phyloP scores from a whole-genome alignment of 2,329 filamentous ascomycete species.

The Echinosphaeria canescens region DNA sequence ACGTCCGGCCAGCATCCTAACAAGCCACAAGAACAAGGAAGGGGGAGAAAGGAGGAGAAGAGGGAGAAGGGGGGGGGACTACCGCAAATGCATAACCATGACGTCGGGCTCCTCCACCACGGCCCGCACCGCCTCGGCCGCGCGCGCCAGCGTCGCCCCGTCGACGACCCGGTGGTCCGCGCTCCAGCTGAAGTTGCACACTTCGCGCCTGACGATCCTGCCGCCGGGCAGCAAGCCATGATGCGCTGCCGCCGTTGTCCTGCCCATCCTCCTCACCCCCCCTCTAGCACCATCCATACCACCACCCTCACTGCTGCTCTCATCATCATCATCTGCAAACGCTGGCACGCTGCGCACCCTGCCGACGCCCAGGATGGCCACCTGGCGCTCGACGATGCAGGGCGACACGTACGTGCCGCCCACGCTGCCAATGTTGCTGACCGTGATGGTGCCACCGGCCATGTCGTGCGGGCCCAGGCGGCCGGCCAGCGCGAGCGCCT shows the following conservation, averaged over 20 bases:
- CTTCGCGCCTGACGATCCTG: constrained; percentile 48
- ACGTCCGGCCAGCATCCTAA: too few species aligned
- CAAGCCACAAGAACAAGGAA: too few species aligned
- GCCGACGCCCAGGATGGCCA: constrained; percentile 81
- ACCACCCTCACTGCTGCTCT: constrained; percentile 18
- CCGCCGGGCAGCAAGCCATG: too few species aligned
- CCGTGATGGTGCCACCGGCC: constrained; percentile 73
- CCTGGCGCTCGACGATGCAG: constrained; percentile 76
- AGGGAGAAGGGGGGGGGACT: too few species aligned
- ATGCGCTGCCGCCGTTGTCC: too few species aligned
- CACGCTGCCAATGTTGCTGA: constrained; percentile 92
- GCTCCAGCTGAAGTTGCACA: constrained; percentile 89
- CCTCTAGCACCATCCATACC: too few species aligned
- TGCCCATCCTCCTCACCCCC: too few species aligned
- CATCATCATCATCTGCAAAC: constrained; percentile 32
- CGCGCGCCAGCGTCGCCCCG: constrained; percentile 82
- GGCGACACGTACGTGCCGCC: constrained; percentile 84
- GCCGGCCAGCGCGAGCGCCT: constrained; percentile 49
- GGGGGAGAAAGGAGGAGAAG: too few species aligned
- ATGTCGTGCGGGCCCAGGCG: constrained; percentile 59
- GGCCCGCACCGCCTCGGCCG: constrained; percentile 58
- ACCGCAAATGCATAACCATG: constrained; percentile 71
- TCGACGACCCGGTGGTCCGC: constrained; percentile 90
- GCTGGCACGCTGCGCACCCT: constrained; percentile 62
- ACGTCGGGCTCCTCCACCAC: constrained; percentile 69